Evolutionary conservation across 108 stramenopile species (phyloP).

Genomic region (Skeletonema potamos): DNA sequence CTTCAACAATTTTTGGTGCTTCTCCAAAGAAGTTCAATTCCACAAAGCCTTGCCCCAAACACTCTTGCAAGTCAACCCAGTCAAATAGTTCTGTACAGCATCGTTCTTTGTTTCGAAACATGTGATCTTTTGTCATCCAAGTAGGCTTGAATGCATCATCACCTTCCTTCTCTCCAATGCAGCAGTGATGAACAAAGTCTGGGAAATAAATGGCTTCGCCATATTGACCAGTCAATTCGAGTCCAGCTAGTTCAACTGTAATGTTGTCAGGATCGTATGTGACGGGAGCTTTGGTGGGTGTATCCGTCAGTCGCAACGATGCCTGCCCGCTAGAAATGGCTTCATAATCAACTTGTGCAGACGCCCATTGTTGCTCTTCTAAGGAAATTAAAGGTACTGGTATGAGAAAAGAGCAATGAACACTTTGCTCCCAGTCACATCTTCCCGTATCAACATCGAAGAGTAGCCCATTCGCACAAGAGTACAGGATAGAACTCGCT

Average conservation of each 20-base stretch:
- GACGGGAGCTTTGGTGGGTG: not conserved
- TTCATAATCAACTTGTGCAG: not conserved
- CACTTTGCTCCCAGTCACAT: too few species aligned
- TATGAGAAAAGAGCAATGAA: too few species aligned
- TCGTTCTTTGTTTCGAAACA: constrained; percentile 1
- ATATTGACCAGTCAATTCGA: not conserved
- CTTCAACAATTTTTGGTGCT: not conserved
- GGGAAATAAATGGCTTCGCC: not conserved
- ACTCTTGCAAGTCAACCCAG: not conserved
- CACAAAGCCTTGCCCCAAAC: constrained; percentile 1
- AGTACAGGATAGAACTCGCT: not conserved
- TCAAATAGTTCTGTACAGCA: not conserved
- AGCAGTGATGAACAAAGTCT: not conserved
- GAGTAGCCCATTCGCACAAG: too few species aligned
- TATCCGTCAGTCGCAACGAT: not conserved
- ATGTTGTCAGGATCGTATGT: not conserved
- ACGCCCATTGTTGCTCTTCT: not conserved
- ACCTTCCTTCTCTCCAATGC: not conserved
- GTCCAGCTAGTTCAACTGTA: not conserved
- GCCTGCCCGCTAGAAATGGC: too few species aligned
- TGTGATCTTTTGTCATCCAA: constrained; percentile 2
- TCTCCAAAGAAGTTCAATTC: constrained; percentile 1
- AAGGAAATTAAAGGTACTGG: too few species aligned
- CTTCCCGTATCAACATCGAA: too few species aligned
- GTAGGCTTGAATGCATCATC: not conserved